Base-by-base conservation (phyloP, 129 eudicot genomes). In the Sambucus nigra region DNA sequence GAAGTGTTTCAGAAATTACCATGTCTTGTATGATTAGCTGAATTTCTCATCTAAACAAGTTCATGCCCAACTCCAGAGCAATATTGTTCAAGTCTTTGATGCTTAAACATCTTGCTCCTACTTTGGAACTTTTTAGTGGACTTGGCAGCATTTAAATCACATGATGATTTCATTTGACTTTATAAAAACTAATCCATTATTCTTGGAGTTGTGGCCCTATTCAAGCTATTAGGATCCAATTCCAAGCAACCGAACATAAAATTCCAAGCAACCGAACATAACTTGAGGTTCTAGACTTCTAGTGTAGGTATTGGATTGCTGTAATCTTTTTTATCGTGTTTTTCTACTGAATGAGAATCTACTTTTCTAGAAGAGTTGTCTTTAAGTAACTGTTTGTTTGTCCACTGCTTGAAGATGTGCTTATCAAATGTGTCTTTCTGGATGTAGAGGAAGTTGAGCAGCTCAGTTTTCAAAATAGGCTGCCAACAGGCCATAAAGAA, bases 401-500 rank as follows among this genome's bases (percentile, higher is more conserved):
- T 17, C 17, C 6, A 24, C 24, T 45, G 27, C 33, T 65, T 29
- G 31, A 39, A 48, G 31, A 47, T 46, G 39, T 65, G 66, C 53
- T 63, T 16, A 44, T 57, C 56, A 17, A 55, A 55, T 29, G 17
- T 55, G 15, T 55, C 17, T 55, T 63, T 69, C 6, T 56, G 60
- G 29, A 29, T 71, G 81, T 92, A 92, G 99, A 78, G 62, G 25
- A 82, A 82, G 70, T 10, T 86, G 69, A 80, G 82, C 47, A 66
- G 83, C 44, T 21, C 79, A 0, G 51, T 82, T 51, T 80, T 66
- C 63, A 73, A 70, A 69, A 82, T 86, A 47, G 96, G 96, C 48
- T 25, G 60, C 38, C 59, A 59, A 54, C 94, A 92, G 63, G 95
- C 94, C 10, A 79, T 73, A 56, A 86, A 86, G 56, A 92, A 92